phyloP scores from a whole-genome alignment of 1,284 basidiomycete species.

The Coniferiporia sulphurascens region DNA sequence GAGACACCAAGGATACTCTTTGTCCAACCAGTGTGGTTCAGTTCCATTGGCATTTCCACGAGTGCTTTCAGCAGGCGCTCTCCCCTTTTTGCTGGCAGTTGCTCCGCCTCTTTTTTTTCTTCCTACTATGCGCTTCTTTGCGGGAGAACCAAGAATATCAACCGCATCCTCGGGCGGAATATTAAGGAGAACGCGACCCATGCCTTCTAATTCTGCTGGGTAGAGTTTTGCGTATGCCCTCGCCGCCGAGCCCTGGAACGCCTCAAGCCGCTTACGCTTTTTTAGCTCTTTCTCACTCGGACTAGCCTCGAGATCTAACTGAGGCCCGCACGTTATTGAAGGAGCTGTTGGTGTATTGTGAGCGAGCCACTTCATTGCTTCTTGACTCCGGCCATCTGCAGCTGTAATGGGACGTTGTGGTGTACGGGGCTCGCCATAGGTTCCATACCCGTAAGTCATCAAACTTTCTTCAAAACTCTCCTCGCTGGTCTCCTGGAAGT shows the following conservation, averaged over 20 bases:
- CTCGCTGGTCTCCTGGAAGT: conserved; percentile 68
- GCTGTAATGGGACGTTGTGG: conserved; percentile 20
- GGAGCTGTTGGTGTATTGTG: conserved; percentile 11
- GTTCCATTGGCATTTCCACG: conserved; percentile 24
- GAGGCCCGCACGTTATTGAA: background rate
- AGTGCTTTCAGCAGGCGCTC: background rate
- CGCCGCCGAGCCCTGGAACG: conserved; percentile 41
- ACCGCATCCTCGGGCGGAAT: conserved; percentile 33
- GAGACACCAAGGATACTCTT: conserved; percentile 69
- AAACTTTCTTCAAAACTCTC: conserved; percentile 78
- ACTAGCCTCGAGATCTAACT: conserved; percentile 24
- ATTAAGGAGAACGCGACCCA: conserved; percentile 61
- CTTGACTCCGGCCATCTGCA: conserved; percentile 26
- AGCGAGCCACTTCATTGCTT: conserved; percentile 29
- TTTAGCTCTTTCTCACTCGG: conserved; percentile 55
- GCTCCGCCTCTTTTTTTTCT: conserved; percentile 30
- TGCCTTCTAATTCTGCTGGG: conserved; percentile 59
- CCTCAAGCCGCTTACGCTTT: conserved; percentile 58
- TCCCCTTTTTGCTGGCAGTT: conserved; percentile 19
- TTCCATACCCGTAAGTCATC: conserved; percentile 72
- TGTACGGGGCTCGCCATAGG: conserved; percentile 28
- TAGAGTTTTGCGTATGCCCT: conserved; percentile 37
- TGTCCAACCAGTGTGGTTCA: conserved; percentile 70
- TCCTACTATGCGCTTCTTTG: conserved; percentile 32
- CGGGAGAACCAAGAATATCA: conserved; percentile 23